These are phyloP conservation scores for Russula ochroleuca DNA, from an alignment of 768 basidiomycete genomes.

Conservation along the genomic window DNA sequence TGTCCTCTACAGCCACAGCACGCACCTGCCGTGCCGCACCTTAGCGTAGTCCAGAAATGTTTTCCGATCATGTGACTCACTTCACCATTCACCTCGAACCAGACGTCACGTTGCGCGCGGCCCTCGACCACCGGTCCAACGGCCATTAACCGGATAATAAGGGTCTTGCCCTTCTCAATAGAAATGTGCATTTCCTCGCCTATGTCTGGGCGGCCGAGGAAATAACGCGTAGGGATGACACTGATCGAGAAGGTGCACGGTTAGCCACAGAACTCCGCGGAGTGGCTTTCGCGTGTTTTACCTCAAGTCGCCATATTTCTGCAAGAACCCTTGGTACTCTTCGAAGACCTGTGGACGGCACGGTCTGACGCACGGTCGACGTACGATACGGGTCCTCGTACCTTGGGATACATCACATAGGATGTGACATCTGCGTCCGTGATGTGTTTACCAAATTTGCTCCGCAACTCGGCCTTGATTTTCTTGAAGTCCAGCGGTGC, in stretches of 20 bases:
- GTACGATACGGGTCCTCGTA: constrained; percentile 31
- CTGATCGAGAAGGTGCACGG: constrained; percentile 40
- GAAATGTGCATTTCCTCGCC: constrained; percentile 97
- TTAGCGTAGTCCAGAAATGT: constrained; percentile 1
- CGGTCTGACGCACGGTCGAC: neutral
- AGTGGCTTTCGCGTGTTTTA: constrained; percentile 36
- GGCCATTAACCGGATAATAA: constrained; percentile 95
- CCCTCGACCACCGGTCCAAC: constrained; percentile 90
- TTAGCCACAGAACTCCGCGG: constrained; percentile 20
- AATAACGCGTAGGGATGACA: constrained; percentile 94
- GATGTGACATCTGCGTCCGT: constrained; percentile 90
- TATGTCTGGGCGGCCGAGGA: constrained; percentile 85
- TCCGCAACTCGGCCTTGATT: constrained; percentile 87
- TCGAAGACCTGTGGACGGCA: constrained; percentile 73
- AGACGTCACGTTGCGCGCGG: constrained; percentile 90
- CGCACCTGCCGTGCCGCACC: constrained; percentile 56
- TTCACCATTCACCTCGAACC: constrained; percentile 98
- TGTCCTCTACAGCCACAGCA: constrained; percentile 93
- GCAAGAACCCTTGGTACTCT: constrained; percentile 91
- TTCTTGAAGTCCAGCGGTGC: constrained; percentile 90
- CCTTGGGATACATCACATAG: constrained; percentile 99
- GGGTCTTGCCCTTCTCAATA: constrained; percentile 94
- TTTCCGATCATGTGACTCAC: constrained; percentile 39
- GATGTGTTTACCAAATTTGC: constrained; percentile 94
- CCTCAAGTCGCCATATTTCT: constrained; percentile 95